Conservation (phyloP, 1,284 basidiomycete genomes). For the Trichosporon sp. region DNA sequence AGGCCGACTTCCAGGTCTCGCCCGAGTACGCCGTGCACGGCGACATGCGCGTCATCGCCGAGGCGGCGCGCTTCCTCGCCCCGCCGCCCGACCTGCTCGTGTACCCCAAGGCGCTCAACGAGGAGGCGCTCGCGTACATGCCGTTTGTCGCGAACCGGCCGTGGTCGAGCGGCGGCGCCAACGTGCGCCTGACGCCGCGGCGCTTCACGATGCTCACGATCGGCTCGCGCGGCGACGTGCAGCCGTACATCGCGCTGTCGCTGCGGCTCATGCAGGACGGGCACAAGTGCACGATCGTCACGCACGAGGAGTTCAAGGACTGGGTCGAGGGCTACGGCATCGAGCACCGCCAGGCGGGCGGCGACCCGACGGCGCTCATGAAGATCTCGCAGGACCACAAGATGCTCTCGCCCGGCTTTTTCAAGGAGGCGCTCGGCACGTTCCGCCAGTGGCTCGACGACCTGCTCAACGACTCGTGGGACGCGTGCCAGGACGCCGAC, state of each 20-base stretch:
- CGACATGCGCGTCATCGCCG: conserved; percentile 6
- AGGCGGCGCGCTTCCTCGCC: conserved; percentile 37
- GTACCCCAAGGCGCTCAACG: conserved; percentile 26
- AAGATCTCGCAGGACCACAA: conserved; percentile 62
- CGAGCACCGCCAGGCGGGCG: conserved; percentile 69
- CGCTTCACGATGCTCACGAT: conserved; percentile 51
- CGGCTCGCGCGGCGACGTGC: conserved; percentile 83
- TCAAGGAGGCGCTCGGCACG: conserved; percentile 65
- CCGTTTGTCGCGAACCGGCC: conserved; percentile 48
- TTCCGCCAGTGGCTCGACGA: conserved; percentile 98
- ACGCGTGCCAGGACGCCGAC: conserved; percentile 90
- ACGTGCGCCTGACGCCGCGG: conserved; percentile 33
- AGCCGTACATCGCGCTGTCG: conserved; percentile 82
- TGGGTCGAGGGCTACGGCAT: conserved; percentile 88
- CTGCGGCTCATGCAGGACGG: conserved; percentile 68
- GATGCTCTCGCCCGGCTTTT: conserved; percentile 79
- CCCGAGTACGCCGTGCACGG: conserved; percentile 8
- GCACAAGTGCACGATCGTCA: conserved; percentile 40
- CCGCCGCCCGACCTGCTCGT: conserved; percentile 30
- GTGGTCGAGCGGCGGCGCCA: conserved; percentile 6
- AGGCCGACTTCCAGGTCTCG: conserved; percentile 12
- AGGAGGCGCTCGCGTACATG: conserved; percentile 39
- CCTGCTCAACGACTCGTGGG: conserved; percentile 85
- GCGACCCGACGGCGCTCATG: conserved; percentile 94
- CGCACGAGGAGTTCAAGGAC: conserved; percentile 86